Percentiles rank a stretch among this genome's conserved stretches.
Evolutionary conservation across 2,329 filamentous ascomycete species (phyloP).

Genomic region (Nemania sp.): DNA sequence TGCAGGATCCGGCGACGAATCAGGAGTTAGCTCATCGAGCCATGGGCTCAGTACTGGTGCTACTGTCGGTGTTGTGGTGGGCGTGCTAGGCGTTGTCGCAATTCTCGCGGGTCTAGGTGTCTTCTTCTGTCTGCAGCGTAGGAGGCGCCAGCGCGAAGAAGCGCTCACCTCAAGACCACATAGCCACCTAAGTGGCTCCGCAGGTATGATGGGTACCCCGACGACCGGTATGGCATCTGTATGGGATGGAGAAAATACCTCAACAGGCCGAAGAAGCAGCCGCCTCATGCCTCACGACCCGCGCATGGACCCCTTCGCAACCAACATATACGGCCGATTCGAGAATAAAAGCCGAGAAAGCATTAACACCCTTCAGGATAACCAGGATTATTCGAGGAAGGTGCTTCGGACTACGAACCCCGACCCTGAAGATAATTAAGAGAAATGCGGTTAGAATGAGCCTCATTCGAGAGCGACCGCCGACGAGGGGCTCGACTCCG

Average conservation of each 20-base stretch:
- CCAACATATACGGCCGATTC: slow-evolving; percentile 65
- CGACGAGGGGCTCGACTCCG: slow-evolving; percentile 53
- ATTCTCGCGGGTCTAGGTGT: slow-evolving; percentile 49
- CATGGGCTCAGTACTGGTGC: slow-evolving; percentile 40
- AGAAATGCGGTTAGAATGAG: slow-evolving; percentile 2
- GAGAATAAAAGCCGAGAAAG: slow-evolving; percentile 72
- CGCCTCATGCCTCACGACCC: slow-evolving; percentile 71
- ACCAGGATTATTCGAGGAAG: slow-evolving; percentile 73
- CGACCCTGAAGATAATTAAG: slow-evolving; percentile 60
- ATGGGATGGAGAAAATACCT: slow-evolving; percentile 55
- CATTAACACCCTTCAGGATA: slow-evolving; percentile 72
- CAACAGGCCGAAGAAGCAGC: slow-evolving; percentile 64
- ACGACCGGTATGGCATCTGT: slow-evolving; percentile 59
- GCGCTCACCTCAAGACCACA: slow-evolving; percentile 59
- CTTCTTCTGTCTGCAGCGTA: slow-evolving; percentile 60
- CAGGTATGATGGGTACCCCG: slow-evolving; percentile 60
- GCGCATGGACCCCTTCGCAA: slow-evolving; percentile 71
- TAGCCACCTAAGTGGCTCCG: slow-evolving; percentile 64
- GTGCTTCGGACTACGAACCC: slow-evolving; percentile 74
- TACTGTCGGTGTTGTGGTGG: slow-evolving; percentile 49
- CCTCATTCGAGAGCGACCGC: slow-evolving; percentile 40
- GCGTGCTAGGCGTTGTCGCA: slow-evolving; percentile 46
- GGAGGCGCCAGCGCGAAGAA: slow-evolving; percentile 57
- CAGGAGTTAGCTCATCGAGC: slow-evolving; percentile 31
- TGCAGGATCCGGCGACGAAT: slow-evolving; percentile 20